A percentile compares a stretch with the other conserved stretches of the same genome.
Evolutionary conservation across 306 rosid genomes (phyloP).

Genomic region (Acacia acuminata): DNA sequence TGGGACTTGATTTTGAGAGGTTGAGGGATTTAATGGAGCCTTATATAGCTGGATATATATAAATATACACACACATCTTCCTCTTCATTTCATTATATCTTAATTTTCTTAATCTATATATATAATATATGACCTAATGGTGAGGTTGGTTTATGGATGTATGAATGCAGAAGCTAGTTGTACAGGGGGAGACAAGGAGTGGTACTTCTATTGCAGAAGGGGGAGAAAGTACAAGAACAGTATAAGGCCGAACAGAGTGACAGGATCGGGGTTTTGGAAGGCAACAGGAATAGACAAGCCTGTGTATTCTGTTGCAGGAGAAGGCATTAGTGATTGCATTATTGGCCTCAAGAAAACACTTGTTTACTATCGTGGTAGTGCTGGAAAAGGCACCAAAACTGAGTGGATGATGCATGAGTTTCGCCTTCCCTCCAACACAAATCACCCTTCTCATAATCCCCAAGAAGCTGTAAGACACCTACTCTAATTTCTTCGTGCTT

Average conservation of each 20-base stretch:
- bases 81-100: neutral
- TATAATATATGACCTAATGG: too few species aligned
- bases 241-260: conserved; percentile 80
- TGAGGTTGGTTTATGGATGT: too few species aligned
- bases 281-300: conserved; percentile 76
- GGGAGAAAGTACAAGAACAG: conserved; percentile 95
- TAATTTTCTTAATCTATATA: too few species aligned
- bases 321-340: conserved; percentile 49
- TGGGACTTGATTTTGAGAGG: too few species aligned
- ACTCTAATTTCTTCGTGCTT: too few species aligned
- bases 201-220: conserved; percentile 85
- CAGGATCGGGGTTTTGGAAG: conserved; percentile 92
- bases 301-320: conserved; percentile 48
- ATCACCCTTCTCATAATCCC: neutral
- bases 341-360: conserved; percentile 92
- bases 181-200: conserved; percentile 59
- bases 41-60: too few species aligned
- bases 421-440: conserved; percentile 56
- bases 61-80: neutral
- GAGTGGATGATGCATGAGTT: conserved; percentile 99
- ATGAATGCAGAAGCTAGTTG: conserved; percentile 39
- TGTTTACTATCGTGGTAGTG: conserved; percentile 85
- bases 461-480: conserved; percentile 68
- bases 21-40: rapidly evolving
- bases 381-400: conserved; percentile 92